Conservation (phyloP, 2,329 filamentous ascomycete genomes). For the Fusarium sp. region DNA sequence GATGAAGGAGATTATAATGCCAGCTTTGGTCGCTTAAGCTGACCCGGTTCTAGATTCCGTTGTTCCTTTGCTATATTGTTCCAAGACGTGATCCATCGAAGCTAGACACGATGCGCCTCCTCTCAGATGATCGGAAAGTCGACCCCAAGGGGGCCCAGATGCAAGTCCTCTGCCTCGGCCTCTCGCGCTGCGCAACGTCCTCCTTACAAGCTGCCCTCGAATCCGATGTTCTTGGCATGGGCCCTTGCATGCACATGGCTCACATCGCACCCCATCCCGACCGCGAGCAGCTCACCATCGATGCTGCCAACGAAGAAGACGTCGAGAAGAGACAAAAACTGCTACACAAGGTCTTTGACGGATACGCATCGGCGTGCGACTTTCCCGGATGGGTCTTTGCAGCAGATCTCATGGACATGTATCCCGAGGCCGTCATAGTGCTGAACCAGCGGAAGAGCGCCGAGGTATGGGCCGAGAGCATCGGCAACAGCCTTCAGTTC, state of each 20-base stretch:
- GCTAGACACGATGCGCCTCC: conserved; percentile 36
- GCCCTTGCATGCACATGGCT: conserved; percentile 53
- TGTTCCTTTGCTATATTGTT: neutral
- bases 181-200: conserved; percentile 53
- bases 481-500: conserved; percentile 43
- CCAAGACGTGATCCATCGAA: neutral
- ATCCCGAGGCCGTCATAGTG: conserved; percentile 51
- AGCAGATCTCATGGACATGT: conserved; percentile 57
- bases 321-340: conserved; percentile 46
- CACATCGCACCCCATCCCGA: conserved; percentile 43
- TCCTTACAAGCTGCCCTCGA: conserved; percentile 54
- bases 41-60: neutral
- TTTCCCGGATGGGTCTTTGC: conserved; percentile 51
- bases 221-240: conserved; percentile 42
- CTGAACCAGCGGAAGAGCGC: conserved; percentile 50
- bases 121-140: conserved; percentile 29
- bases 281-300: conserved; percentile 45
- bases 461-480: conserved; percentile 45
- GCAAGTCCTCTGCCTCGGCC: conserved; percentile 49
- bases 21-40: neutral
- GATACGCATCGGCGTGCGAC: conserved; percentile 48
- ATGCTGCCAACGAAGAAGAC: conserved; percentile 49
- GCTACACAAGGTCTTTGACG: conserved; percentile 49
- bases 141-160: conserved; percentile 36
- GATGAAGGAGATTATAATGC: neutral